phyloP scores from a whole-genome alignment of 495 filamentous ascomycete genomes.

The Jackrogersella minutella region DNA sequence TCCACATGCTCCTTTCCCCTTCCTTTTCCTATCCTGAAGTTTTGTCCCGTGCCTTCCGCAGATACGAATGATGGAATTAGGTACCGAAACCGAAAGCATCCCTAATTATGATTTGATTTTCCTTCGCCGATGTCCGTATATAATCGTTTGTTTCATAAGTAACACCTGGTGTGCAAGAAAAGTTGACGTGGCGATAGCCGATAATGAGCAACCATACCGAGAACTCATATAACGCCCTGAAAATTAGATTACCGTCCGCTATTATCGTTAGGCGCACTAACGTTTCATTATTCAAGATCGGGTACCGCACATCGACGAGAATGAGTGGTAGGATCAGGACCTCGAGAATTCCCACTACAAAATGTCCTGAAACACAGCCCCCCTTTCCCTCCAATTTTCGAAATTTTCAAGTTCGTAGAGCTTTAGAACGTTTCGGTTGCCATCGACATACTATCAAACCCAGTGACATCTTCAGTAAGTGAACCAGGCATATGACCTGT shows the following conservation, averaged over 20 bases:
- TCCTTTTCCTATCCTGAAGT: neutral
- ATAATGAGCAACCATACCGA: neutral
- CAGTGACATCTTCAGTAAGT: neutral
- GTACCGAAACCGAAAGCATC: neutral
- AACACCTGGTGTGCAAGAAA: neutral
- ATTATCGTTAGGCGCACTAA: neutral
- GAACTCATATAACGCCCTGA: neutral
- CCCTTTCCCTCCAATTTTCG: too few species aligned
- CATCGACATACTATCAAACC: conserved; percentile 18
- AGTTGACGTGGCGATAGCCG: neutral
- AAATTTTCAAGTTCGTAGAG: neutral
- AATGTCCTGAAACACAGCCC: neutral
- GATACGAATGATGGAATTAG: neutral
- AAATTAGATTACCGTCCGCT: neutral
- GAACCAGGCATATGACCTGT: neutral
- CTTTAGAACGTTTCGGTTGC: conserved; percentile 1
- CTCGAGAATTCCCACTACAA: neutral
- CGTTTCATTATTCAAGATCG: neutral
- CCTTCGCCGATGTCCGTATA: neutral
- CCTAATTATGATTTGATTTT: neutral
- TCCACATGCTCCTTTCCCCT: neutral
- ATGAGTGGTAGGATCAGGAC: too few species aligned
- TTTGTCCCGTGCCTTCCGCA: neutral
- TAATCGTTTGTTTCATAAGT: neutral
- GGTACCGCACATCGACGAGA: neutral